Conservation (phyloP, 2,329 filamentous ascomycete species). For the Sporothrix pseudoabietina region DNA sequence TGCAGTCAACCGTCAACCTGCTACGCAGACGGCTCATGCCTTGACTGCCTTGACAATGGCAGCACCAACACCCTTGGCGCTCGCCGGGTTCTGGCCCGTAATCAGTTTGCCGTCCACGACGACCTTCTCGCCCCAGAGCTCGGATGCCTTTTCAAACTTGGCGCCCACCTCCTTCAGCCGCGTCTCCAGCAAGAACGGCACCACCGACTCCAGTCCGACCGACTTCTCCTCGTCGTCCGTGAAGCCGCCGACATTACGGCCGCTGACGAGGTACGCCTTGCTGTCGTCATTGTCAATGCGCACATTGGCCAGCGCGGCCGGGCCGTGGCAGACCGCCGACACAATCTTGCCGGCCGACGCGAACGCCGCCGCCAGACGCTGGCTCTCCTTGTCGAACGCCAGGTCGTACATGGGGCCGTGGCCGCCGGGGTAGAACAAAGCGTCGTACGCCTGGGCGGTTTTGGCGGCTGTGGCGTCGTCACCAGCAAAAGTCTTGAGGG, state of each 20-base stretch:
- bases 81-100: slow-evolving; percentile 61
- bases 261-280: slow-evolving; percentile 52
- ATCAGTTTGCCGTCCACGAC: slow-evolving; percentile 56
- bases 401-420: slow-evolving; percentile 71
- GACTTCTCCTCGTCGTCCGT: slow-evolving; percentile 59
- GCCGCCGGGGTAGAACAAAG: slow-evolving; percentile 48
- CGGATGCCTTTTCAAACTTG: slow-evolving; percentile 57
- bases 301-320: slow-evolving; percentile 59
- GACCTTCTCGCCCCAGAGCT: slow-evolving; percentile 52
- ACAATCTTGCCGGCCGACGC: slow-evolving; percentile 63
- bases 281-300: slow-evolving; percentile 53
- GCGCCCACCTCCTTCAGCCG: slow-evolving; percentile 55
- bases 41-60: slow-evolving; percentile 50
- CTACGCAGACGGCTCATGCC: neutral
- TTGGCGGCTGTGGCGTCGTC: slow-evolving; percentile 41
- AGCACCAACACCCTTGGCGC: slow-evolving; percentile 54
- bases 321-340: slow-evolving; percentile 69
- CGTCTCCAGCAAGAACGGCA: slow-evolving; percentile 65
- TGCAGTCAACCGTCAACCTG: neutral
- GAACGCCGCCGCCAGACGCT: slow-evolving; percentile 65
- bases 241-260: slow-evolving; percentile 62
- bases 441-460: slow-evolving; percentile 32
- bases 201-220: slow-evolving; percentile 42
- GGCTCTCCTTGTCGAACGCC: slow-evolving; percentile 56
- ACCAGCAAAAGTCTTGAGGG: slow-evolving; percentile 59